These are phyloP conservation scores for Colletotrichum brevisporum DNA, from an alignment of 2,329 filamentous ascomycete species.

Conservation along the genomic window DNA sequence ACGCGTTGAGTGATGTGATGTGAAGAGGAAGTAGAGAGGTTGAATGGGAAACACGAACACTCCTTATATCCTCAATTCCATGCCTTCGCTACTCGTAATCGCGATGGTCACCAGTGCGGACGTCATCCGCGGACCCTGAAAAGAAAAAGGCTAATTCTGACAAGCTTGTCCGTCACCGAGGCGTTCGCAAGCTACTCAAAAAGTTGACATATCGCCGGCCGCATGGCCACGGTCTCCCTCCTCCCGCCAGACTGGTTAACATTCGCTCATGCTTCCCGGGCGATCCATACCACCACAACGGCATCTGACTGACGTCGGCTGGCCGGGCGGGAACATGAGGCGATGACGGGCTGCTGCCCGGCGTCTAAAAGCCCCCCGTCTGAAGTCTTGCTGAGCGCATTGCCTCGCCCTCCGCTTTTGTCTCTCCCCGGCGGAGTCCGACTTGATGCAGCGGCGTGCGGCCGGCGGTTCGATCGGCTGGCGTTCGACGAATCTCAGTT, in stretches of 20 bases:
- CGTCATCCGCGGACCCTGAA: conserved; percentile 3
- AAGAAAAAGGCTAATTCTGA: no score
- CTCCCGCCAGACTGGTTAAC: neutral
- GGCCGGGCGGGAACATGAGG: neutral
- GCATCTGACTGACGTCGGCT: conserved; percentile 18
- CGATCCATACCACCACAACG: neutral
- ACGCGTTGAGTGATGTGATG: neutral
- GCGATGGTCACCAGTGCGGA: neutral
- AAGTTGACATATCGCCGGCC: neutral
- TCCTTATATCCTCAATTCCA: neutral
- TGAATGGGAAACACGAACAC: neutral
- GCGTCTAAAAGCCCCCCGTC: neutral
- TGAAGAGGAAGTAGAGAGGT: accelerated
- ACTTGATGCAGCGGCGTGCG: neutral
- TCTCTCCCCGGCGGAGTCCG: neutral
- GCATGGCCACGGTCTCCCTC: neutral
- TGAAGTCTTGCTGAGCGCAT: neutral
- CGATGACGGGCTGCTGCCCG: neutral
- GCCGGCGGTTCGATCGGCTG: conserved; percentile 1
- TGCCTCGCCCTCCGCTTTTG: neutral
- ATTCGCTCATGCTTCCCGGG: neutral
- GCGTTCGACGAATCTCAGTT: neutral
- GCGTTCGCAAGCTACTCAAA: neutral
- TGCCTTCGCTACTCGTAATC: neutral
- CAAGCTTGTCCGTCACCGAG: no score